Percentiles rank a stretch among this genome's conserved stretches.
These are phyloP conservation scores for Dalbergia oliveri DNA, from an alignment of 306 rosid genomes.

Conservation along the genomic window DNA sequence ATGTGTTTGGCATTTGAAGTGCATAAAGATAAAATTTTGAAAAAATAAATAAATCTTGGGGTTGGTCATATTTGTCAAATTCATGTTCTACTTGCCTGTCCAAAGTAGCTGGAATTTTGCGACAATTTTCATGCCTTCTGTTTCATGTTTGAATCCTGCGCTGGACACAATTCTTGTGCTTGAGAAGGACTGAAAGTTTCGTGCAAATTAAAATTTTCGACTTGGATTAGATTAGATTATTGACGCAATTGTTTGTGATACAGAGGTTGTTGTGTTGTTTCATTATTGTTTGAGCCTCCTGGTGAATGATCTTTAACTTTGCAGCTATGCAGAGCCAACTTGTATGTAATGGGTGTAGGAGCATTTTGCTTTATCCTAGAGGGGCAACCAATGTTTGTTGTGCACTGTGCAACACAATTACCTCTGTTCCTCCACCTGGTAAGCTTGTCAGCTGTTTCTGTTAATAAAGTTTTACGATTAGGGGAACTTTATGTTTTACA, in stretches of 20 bases:
- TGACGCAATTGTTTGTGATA: background rate
- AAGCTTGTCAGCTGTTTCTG: constrained; percentile 30
- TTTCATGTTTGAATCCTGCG: constrained; percentile 15
- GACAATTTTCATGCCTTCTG: constrained; percentile 11
- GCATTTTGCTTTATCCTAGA: constrained; percentile 86
- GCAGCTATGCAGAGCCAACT: constrained; percentile 98
- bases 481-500: background rate
- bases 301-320: constrained; percentile 47
- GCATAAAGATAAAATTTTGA: background rate
- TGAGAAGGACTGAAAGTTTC: background rate
- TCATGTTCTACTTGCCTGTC: background rate
- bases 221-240: constrained; percentile 4
- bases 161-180: background rate
- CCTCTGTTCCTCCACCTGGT: constrained; percentile 94
- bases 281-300: constrained; percentile 29
- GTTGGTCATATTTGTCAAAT: background rate
- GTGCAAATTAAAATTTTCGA: background rate
- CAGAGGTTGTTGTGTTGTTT: constrained; percentile 34
- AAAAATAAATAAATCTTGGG: constrained; percentile 11
- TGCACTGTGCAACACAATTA: constrained; percentile 83
- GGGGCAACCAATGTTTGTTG: constrained; percentile 98
- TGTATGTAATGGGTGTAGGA: constrained; percentile 95
- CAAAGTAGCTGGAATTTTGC: constrained; percentile 17
- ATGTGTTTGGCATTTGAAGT: constrained; percentile 20
- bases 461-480: constrained; percentile 8